These are phyloP conservation scores for Colletotrichum sp. DNA, from an alignment of 2,329 filamentous ascomycete species.

Conservation along the genomic window DNA sequence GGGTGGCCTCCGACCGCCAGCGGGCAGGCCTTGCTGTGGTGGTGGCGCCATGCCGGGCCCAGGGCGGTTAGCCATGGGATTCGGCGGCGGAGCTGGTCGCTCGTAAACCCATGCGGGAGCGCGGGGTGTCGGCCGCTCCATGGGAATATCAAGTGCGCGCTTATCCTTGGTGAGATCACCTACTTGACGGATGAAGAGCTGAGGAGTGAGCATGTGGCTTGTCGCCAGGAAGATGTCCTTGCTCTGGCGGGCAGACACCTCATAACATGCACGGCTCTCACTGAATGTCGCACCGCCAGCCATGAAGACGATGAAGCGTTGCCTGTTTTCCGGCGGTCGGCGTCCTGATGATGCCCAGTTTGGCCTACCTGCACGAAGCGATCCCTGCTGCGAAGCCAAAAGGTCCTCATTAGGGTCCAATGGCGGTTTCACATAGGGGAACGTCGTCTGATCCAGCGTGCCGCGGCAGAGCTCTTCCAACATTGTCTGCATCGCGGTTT, in stretches of 20 bases:
- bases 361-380: slow-evolving; percentile 87
- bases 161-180: slow-evolving; percentile 79
- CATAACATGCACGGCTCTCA: slow-evolving; percentile 88
- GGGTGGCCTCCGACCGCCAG: slow-evolving; percentile 29
- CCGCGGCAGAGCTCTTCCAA: slow-evolving; percentile 76
- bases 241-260: slow-evolving; percentile 73
- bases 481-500: slow-evolving; percentile 81
- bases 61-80: slow-evolving; percentile 35
- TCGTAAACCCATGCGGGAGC: slow-evolving; percentile 89
- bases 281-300: slow-evolving; percentile 95
- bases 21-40: slow-evolving; percentile 12
- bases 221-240: slow-evolving; percentile 89
- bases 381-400: slow-evolving; percentile 66
- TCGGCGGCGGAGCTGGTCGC: slow-evolving; percentile 61
- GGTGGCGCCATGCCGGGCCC: slow-evolving; percentile 29
- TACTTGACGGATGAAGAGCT: slow-evolving; percentile 82
- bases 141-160: slow-evolving; percentile 78
- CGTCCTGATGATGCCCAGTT: slow-evolving; percentile 91
- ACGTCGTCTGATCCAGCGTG: slow-evolving; percentile 67
- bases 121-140: slow-evolving; percentile 79
- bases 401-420: slow-evolving; percentile 66
- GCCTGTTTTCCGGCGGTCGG: slow-evolving; percentile 77
- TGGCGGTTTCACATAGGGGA: slow-evolving; percentile 77
- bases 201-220: slow-evolving; percentile 90
- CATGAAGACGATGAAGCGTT: slow-evolving; percentile 92